These are phyloP conservation scores for Thalia dealbata DNA, from an alignment of 176 grass and related monocot species.

Conservation along the genomic window DNA sequence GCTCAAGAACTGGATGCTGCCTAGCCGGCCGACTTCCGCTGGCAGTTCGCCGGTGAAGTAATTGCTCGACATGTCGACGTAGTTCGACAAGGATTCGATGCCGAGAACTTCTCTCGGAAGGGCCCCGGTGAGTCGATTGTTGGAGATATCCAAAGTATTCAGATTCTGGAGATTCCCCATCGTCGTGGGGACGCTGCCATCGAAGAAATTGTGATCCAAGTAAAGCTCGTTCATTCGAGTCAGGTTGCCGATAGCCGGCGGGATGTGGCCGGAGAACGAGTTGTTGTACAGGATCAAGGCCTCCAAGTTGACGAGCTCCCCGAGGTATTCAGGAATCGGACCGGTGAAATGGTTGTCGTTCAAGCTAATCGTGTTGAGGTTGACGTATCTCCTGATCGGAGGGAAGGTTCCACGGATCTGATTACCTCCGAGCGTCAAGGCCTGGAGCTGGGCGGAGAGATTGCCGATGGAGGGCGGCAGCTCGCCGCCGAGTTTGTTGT, in stretches of 20 bases:
- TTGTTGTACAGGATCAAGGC: slow-evolving; percentile 31
- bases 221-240: slow-evolving; percentile 20
- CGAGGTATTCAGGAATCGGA: slow-evolving; percentile 31
- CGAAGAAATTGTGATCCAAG: slow-evolving; percentile 27
- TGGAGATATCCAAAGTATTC: slow-evolving; percentile 29
- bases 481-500: slow-evolving; percentile 11
- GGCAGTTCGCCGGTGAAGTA: slow-evolving; percentile 28
- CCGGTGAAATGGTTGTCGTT: slow-evolving; percentile 38
- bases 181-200: slow-evolving; percentile 30
- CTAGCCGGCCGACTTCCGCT: slow-evolving; percentile 29
- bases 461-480: slow-evolving; percentile 14
- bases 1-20: slow-evolving; percentile 10
- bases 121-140: slow-evolving; percentile 29
- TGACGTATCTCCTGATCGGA: slow-evolving; percentile 12
- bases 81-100: slow-evolving; percentile 22
- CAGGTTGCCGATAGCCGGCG: slow-evolving; percentile 29
- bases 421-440: not conserved
- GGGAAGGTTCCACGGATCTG: slow-evolving; percentile 18
- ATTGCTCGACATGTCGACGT: slow-evolving; percentile 48
- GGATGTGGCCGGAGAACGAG: slow-evolving; percentile 39
- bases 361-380: slow-evolving; percentile 30
- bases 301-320: slow-evolving; percentile 28
- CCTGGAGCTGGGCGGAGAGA: slow-evolving; percentile 12
- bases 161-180: slow-evolving; percentile 27
- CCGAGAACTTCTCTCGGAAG: slow-evolving; percentile 32